phyloP scores from a whole-genome alignment of 2,329 filamentous ascomycete genomes.

The Parascedosporium putredinis region DNA sequence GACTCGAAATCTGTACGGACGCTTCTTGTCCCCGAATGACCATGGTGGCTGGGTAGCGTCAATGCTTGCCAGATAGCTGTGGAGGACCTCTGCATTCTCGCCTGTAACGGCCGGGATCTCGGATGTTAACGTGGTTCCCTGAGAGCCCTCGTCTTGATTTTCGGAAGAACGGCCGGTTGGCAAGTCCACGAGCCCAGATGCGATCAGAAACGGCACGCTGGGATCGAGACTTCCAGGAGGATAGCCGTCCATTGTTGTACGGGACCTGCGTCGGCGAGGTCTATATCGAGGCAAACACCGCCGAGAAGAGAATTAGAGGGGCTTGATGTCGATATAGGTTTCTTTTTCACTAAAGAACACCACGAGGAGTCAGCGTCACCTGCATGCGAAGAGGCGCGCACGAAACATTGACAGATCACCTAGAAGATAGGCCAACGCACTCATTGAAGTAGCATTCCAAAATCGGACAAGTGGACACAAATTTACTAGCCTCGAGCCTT shows the following conservation, averaged over 20 bases:
- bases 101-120: slow-evolving; percentile 58
- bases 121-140: slow-evolving; percentile 55
- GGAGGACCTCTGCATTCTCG: slow-evolving; percentile 53
- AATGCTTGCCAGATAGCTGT: slow-evolving; percentile 53
- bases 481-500: too few relatives aligned
- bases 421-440: neutral
- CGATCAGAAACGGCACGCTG: slow-evolving; percentile 73
- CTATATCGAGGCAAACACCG: neutral
- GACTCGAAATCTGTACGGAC: slow-evolving; percentile 54
- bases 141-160: slow-evolving; percentile 43
- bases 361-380: neutral
- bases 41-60: slow-evolving; percentile 58
- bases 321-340: neutral
- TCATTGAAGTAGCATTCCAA: neutral
- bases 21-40: slow-evolving; percentile 46
- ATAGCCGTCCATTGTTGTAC: slow-evolving; percentile 61
- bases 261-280: neutral
- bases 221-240: slow-evolving; percentile 71
- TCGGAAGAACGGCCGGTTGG: slow-evolving; percentile 29
- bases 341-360: neutral
- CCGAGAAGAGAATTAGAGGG: neutral
- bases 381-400: too few relatives aligned
- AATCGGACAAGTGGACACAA: too few relatives aligned
- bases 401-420: too few relatives aligned
- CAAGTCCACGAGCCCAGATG: slow-evolving; percentile 57